These are phyloP conservation scores for Acmispon strigosus DNA, from an alignment of 306 rosid genomes.

Conservation along the genomic window DNA sequence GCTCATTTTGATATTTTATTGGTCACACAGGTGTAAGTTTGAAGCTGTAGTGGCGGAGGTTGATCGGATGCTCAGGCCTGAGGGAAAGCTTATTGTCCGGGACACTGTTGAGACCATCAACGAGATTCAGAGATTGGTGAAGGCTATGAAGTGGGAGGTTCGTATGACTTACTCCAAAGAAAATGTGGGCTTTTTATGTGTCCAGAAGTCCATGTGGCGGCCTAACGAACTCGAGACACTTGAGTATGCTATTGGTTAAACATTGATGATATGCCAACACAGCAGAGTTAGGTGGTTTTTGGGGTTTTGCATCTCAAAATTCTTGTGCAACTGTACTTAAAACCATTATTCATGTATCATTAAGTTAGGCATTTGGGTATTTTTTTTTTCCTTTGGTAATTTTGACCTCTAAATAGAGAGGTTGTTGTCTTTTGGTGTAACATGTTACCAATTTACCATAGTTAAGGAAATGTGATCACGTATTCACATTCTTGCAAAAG, in stretches of 20 bases:
- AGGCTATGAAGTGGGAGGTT: constrained; percentile 87
- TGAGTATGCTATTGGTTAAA: constrained; percentile 50
- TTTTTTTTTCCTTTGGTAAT: constrained; percentile 11
- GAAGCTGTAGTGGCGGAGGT: constrained; percentile 71
- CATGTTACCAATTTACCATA: constrained; percentile 21
- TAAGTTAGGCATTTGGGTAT: constrained; percentile 35
- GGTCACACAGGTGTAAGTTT: constrained; percentile 60
- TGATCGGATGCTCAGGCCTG: constrained; percentile 89
- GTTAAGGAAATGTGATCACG: constrained; percentile 11
- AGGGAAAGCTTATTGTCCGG: constrained; percentile 81
- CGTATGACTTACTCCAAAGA: constrained; percentile 75
- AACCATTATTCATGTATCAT: constrained; percentile 36
- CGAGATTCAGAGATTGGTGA: constrained; percentile 61
- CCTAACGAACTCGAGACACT: constrained; percentile 62
- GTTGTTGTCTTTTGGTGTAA: constrained; percentile 28
- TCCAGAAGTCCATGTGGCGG: constrained; percentile 88
- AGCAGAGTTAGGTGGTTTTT: constrained; percentile 29
- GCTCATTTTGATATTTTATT: constrained; percentile 6
- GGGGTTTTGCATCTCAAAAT: constrained; percentile 33
- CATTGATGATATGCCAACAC: constrained; percentile 3
- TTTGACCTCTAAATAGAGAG: constrained; percentile 26
- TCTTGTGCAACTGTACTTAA: constrained; percentile 31
- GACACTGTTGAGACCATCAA: constrained; percentile 51
- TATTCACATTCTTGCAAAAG: constrained; percentile 32
- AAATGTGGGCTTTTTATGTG: constrained; percentile 66